Evolutionary conservation across 495 filamentous ascomycete species (phyloP).

Genomic region (Penicillium cosmopolitanum): DNA sequence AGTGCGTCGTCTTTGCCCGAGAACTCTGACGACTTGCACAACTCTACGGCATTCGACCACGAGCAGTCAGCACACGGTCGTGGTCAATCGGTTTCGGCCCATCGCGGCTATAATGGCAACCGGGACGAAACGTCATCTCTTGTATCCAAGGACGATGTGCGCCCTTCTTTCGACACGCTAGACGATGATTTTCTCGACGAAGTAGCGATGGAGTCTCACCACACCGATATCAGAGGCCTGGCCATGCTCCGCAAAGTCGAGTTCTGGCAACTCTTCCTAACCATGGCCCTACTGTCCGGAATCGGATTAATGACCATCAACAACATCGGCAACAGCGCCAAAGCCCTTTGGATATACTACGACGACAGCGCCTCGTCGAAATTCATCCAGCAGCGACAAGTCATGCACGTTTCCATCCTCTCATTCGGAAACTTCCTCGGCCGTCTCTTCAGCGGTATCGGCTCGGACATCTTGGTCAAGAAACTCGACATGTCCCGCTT

Average conservation of each 20-base stretch:
- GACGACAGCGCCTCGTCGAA: constrained; percentile 71
- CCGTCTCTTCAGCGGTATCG: constrained; percentile 69
- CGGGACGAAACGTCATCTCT: constrained; percentile 83
- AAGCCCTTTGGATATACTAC: constrained; percentile 79
- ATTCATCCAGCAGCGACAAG: constrained; percentile 81
- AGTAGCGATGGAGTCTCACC: constrained; percentile 57
- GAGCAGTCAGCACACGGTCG: constrained; percentile 36
- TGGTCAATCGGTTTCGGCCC: constrained; percentile 43
- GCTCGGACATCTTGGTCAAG: constrained; percentile 87
- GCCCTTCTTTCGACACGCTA: constrained; percentile 34
- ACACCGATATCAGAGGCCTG: constrained; percentile 88
- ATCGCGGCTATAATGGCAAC: constrained; percentile 36
- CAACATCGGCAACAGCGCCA: constrained; percentile 92
- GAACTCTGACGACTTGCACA: constrained; percentile 62
- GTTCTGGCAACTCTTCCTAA: constrained; percentile 87
- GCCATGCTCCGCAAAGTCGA: constrained; percentile 73
- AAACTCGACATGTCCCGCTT: constrained; percentile 76
- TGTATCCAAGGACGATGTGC: constrained; percentile 61
- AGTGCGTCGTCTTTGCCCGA: constrained; percentile 42
- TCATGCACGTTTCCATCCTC: constrained; percentile 91
- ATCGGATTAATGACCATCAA: constrained; percentile 99
- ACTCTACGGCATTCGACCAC: constrained; percentile 37
- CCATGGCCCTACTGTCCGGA: constrained; percentile 87
- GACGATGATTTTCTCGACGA: constrained; percentile 46
- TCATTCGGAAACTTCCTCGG: constrained; percentile 85